These are phyloP conservation scores for Calonectria hongkongensis DNA, from an alignment of 2,329 filamentous ascomycete genomes.

Conservation along the genomic window DNA sequence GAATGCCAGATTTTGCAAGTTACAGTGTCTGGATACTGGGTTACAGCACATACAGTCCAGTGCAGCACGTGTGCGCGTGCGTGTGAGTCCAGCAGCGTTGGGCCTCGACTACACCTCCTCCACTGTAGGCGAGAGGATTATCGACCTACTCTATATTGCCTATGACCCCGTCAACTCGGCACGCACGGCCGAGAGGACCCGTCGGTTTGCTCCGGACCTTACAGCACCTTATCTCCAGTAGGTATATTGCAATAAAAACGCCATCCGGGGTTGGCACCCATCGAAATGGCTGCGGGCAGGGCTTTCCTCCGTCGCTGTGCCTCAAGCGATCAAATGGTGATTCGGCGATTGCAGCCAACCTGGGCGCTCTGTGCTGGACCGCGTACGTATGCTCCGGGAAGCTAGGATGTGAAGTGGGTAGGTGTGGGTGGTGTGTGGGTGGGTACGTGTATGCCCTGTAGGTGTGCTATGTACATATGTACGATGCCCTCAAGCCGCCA, in stretches of 20 bases:
- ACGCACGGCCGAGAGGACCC: background rate
- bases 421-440: background rate
- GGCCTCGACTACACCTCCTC: too few species aligned
- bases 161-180: background rate
- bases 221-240: background rate
- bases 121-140: too few species aligned
- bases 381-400: background rate
- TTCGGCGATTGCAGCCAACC: conserved; percentile 14
- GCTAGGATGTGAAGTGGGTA: background rate
- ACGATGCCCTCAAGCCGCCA: too few species aligned
- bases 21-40: too few species aligned
- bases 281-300: conserved; percentile 6
- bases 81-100: background rate
- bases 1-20: too few species aligned
- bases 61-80: too few species aligned
- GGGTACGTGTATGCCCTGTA: too few species aligned
- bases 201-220: background rate
- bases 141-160: too few species aligned
- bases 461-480: too few species aligned
- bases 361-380: background rate
- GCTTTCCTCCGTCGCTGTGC: background rate
- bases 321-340: conserved; percentile 10
- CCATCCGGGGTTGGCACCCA: background rate
- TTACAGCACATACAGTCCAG: too few species aligned
- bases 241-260: background rate